Conservation (phyloP, 257 asterid species). For the Solanum raphanifolium region DNA sequence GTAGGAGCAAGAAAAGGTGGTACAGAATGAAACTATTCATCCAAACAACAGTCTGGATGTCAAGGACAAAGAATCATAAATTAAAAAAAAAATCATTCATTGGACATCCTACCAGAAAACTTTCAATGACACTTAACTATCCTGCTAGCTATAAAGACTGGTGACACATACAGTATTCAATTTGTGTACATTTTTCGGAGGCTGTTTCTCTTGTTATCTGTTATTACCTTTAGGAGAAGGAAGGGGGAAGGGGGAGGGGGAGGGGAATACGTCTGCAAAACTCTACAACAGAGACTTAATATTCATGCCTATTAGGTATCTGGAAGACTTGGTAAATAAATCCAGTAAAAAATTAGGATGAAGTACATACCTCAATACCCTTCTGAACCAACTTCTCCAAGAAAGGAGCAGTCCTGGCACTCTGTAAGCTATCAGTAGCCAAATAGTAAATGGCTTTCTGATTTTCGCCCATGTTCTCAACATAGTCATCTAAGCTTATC, state of each 20-base stretch:
- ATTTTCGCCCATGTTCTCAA: conserved; percentile 93
- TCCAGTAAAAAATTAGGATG: neutral
- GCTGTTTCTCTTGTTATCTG: neutral
- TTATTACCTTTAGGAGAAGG: neutral
- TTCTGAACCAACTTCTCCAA: conserved; percentile 87
- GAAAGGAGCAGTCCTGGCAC: conserved; percentile 96
- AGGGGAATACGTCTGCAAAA: neutral
- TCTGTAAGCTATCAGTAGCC: conserved; percentile 93
- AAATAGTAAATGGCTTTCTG: conserved; percentile 88
- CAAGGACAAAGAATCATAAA: neutral
- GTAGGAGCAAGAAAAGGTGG: neutral
- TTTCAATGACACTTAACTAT: neutral
- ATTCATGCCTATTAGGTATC: neutral
- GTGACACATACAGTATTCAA: neutral
- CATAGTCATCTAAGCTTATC: conserved; percentile 81
- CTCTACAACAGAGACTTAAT: neutral
- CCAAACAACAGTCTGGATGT: neutral
- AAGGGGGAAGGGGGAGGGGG: neutral
- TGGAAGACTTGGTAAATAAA: neutral
- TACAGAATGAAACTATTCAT: neutral
- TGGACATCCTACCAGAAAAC: neutral
- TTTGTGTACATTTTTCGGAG: neutral
- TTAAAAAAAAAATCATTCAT: neutral
- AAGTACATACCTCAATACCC: conserved; percentile 66
- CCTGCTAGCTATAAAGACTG: neutral